phyloP scores from a whole-genome alignment of 2,329 filamentous ascomycete species.

The Fusarium cicatricum region DNA sequence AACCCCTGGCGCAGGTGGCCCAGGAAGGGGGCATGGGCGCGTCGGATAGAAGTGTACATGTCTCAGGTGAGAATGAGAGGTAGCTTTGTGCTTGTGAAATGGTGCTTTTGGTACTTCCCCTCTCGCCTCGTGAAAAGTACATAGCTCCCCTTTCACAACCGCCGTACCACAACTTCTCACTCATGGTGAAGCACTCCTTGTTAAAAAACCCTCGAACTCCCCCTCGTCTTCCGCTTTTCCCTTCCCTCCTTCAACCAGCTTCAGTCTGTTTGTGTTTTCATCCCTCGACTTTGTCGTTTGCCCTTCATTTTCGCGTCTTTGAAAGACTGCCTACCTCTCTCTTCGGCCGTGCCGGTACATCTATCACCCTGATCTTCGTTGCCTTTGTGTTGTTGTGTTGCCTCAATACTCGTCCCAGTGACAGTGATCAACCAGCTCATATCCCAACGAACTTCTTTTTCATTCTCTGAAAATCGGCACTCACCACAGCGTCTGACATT shows the following conservation, averaged over 20 bases:
- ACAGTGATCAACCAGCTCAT: slow-evolving; percentile 29
- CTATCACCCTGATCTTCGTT: slow-evolving; percentile 30
- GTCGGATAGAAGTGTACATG: slow-evolving; percentile 12
- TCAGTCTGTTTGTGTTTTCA: slow-evolving; percentile 29
- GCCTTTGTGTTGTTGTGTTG: slow-evolving; percentile 25
- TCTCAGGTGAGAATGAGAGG: slow-evolving; percentile 1
- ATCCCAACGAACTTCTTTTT: slow-evolving; percentile 18
- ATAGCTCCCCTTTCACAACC: not conserved
- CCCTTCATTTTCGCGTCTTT: slow-evolving; percentile 55
- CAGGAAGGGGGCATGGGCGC: not conserved
- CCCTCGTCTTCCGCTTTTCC: slow-evolving; percentile 30
- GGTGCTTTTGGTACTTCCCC: slow-evolving; percentile 9
- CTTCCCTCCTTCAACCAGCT: slow-evolving; percentile 27
- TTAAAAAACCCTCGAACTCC: slow-evolving; percentile 36
- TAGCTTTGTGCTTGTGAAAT: not conserved
- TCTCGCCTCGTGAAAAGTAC: slow-evolving; percentile 6
- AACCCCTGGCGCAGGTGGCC: not conserved
- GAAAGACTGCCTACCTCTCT: slow-evolving; percentile 55
- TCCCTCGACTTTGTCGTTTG: slow-evolving; percentile 39
- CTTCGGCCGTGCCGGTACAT: slow-evolving; percentile 48
- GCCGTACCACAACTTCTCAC: slow-evolving; percentile 8
- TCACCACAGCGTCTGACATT: slow-evolving; percentile 17
- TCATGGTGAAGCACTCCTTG: slow-evolving; percentile 24
- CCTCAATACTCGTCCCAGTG: slow-evolving; percentile 17
- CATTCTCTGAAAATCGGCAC: slow-evolving; percentile 24